These are phyloP conservation scores for Fusarium gaditjirri DNA, from an alignment of 2,329 filamentous ascomycete species.

Conservation along the genomic window DNA sequence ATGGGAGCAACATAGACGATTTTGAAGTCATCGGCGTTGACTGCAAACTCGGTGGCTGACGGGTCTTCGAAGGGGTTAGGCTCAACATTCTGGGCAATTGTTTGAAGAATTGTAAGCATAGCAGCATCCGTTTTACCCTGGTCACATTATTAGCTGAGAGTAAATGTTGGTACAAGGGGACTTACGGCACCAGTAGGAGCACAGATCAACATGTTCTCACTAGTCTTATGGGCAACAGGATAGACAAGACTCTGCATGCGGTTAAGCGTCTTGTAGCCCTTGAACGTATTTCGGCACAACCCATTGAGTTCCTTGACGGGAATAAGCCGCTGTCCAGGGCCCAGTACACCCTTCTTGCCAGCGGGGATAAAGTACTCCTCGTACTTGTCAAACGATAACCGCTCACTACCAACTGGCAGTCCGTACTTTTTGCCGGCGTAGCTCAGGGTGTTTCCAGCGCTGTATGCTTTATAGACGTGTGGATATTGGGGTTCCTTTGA, in stretches of 20 bases:
- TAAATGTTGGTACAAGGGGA: constrained; percentile 41
- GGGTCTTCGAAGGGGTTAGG: constrained; percentile 83
- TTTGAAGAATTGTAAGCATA: constrained; percentile 94
- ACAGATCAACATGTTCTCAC: constrained; percentile 98
- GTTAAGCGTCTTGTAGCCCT: constrained; percentile 91
- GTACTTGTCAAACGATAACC: constrained; percentile 78
- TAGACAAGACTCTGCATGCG: constrained; percentile 98
- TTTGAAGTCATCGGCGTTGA: constrained; percentile 92
- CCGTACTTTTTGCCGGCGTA: constrained; percentile 83
- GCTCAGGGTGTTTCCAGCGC: constrained; percentile 87
- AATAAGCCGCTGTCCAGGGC: constrained; percentile 78
- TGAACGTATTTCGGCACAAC: constrained; percentile 90
- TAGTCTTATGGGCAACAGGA: constrained; percentile 93
- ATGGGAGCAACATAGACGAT: constrained; percentile 99
- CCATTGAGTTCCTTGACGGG: constrained; percentile 86
- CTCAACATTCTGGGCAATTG: constrained; percentile 83
- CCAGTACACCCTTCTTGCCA: constrained; percentile 78
- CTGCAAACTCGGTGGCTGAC: constrained; percentile 79
- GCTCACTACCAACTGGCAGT: constrained; percentile 79
- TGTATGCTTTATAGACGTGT: constrained; percentile 88
- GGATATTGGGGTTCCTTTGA: constrained; percentile 83
- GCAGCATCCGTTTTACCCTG: constrained; percentile 97
- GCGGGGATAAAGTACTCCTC: constrained; percentile 92
- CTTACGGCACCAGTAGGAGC: constrained; percentile 89
- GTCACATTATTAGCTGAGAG: constrained; percentile 17